Percentiles rank a stretch among this genome's conserved stretches.
Conservation (phyloP, 345 rosid species). For the Euphorbia lathyris region DNA sequence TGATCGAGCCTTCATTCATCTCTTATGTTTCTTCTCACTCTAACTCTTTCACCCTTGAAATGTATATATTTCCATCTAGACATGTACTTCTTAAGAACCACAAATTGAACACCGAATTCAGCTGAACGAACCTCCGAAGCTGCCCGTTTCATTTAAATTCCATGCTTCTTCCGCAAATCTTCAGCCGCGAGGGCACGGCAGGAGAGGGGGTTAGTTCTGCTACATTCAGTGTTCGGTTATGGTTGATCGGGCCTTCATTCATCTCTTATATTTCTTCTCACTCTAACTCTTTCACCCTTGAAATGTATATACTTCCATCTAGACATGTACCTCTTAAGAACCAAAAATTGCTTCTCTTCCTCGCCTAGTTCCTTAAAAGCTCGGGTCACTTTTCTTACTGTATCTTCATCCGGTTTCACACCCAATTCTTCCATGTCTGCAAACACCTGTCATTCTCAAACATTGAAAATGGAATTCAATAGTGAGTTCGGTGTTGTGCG, state of each 20-base stretch:
- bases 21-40: too few relatives aligned
- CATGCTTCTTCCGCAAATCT: not conserved
- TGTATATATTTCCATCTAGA: too few relatives aligned
- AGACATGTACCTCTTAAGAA: conserved; percentile 54
- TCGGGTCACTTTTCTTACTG: conserved; percentile 53
- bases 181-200: too few relatives aligned
- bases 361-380: conserved; percentile 59
- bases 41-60: too few relatives aligned
- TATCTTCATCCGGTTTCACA: conserved; percentile 77
- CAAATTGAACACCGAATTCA: too few relatives aligned
- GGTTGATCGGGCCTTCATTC: conserved; percentile 18
- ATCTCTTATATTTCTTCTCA: conserved; percentile 47
- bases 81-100: conserved; percentile 60
- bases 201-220: not conserved
- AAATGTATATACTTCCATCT: conserved; percentile 78
- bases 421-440: conserved; percentile 92
- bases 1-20: too few relatives aligned
- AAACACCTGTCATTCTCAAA: conserved; percentile 51
- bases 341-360: conserved; percentile 53
- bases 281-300: conserved; percentile 73
- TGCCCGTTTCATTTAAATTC: not conserved
- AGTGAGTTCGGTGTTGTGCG: not conserved
- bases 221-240: not conserved
- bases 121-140: too few relatives aligned
- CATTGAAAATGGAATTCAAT: conserved; percentile 8